phyloP scores from a whole-genome alignment of 768 basidiomycete genomes.

The Lactarius hengduanensis region DNA sequence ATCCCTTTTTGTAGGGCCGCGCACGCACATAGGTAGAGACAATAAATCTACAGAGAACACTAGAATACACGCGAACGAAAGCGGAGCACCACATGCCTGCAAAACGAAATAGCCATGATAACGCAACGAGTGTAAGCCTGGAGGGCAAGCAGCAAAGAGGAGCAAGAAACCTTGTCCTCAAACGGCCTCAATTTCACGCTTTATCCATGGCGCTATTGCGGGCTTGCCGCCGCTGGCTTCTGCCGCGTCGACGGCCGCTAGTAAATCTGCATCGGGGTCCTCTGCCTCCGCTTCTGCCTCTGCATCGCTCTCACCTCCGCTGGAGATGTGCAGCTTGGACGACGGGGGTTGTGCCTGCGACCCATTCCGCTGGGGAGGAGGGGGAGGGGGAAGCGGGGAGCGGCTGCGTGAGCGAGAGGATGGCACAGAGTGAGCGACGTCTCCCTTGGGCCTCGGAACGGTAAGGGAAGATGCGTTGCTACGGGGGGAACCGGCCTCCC shows the following conservation, averaged over 20 bases:
- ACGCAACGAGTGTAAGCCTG: constrained; percentile 16
- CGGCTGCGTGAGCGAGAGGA: constrained; percentile 24
- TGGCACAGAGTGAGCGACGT: constrained; percentile 32
- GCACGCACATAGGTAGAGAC: constrained; percentile 9
- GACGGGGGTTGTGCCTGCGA: constrained; percentile 18
- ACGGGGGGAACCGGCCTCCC: constrained; percentile 32
- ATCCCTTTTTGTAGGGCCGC: constrained; percentile 1
- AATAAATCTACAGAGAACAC: constrained; percentile 21
- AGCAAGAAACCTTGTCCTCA: constrained; percentile 11
- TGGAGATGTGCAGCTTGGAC: constrained; percentile 25
- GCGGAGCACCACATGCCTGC: constrained; percentile 11
- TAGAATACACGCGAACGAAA: constrained; percentile 16
- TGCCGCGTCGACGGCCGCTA: constrained; percentile 43
- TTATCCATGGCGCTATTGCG: constrained; percentile 21
- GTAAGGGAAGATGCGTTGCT: constrained; percentile 39
- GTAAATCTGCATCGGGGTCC: constrained; percentile 38
- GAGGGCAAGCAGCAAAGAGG: background rate
- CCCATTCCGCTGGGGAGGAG: constrained; percentile 21
- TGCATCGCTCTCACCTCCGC: constrained; percentile 41
- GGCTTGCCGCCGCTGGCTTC: constrained; percentile 35
- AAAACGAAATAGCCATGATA: constrained; percentile 8
- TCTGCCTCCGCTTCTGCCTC: constrained; percentile 36
- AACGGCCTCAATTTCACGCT: constrained; percentile 24
- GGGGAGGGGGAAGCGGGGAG: constrained; percentile 15
- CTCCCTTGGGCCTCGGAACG: constrained; percentile 27